Evolutionary conservation across 208 protist genomes (phyloP).

Genomic region (Crithidia thermophila): DNA sequence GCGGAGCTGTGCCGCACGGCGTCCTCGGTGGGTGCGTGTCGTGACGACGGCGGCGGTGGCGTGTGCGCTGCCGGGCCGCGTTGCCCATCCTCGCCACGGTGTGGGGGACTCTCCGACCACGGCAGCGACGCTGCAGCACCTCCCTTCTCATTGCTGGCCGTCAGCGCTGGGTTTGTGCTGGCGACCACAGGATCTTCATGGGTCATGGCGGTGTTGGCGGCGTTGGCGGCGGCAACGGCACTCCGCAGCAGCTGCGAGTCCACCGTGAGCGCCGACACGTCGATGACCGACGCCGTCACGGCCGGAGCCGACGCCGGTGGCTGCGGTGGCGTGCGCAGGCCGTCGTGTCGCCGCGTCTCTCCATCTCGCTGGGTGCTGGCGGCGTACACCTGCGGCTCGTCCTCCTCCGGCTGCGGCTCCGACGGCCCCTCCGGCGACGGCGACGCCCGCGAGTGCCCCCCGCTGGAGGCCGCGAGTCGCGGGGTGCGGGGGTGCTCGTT

Average conservation of each 20-base stretch:
- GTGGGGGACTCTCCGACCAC: constrained; percentile 26
- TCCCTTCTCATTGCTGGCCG: not conserved
- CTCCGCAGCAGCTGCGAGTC: constrained; percentile 23
- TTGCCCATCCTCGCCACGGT: constrained; percentile 2
- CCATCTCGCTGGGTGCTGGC: too few relatives aligned
- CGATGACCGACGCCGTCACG: constrained; percentile 38
- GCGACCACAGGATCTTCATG: too few relatives aligned
- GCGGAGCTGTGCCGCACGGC: constrained; percentile 16
- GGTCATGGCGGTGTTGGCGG: too few relatives aligned
- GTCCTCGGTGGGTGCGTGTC: too few relatives aligned
- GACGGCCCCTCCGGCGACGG: not conserved
- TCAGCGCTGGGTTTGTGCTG: too few relatives aligned
- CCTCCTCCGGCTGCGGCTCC: not conserved
- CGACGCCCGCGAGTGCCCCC: not conserved
- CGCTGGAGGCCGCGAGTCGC: not conserved
- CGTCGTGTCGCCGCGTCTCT: not conserved
- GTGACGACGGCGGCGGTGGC: too few relatives aligned
- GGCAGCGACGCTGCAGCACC: not conserved
- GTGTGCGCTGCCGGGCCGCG: too few relatives aligned
- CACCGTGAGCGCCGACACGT: constrained; percentile 61
- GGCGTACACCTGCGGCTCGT: too few relatives aligned
- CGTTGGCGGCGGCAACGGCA: constrained; percentile 7
- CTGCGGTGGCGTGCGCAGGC: not conserved
- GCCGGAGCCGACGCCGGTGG: not conserved
- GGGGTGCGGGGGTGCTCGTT: constrained; percentile 27